phyloP scores from a whole-genome alignment of 768 basidiomycete genomes.

The Cantharellus anzutake region DNA sequence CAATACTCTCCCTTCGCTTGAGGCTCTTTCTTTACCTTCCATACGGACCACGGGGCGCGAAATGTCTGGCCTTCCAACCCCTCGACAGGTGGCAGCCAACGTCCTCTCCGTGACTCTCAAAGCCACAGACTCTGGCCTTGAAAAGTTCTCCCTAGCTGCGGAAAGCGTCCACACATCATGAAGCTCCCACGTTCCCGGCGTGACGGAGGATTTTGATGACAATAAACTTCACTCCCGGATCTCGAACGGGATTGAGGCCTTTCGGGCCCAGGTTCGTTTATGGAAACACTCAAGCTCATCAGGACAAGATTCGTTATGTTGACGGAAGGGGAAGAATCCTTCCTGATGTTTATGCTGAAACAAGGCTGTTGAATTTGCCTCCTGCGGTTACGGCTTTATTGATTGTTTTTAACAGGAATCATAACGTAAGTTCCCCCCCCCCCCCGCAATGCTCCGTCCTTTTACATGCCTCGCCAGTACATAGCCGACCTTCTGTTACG shows the following conservation, averaged over 20 bases:
- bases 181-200: not conserved
- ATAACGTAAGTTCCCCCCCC: conserved; percentile 32
- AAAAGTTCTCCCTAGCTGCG: not conserved
- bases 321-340: conserved; percentile 51
- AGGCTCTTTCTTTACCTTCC: no score
- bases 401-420: conserved; percentile 37
- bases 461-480: conserved; percentile 25
- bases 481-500: conserved; percentile 44
- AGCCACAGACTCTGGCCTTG: not conserved
- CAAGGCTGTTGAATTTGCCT: conserved; percentile 47
- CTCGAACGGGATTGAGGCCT: not conserved
- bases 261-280: conserved; percentile 19
- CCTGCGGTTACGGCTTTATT: conserved; percentile 36
- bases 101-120: not conserved
- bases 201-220: not conserved
- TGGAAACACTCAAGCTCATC: conserved; percentile 34
- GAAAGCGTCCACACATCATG: not conserved
- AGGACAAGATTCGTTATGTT: conserved; percentile 27
- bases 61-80: not conserved
- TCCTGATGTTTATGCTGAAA: conserved; percentile 53
- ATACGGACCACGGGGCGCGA: no score
- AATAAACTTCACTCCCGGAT: not conserved
- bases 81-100: not conserved
- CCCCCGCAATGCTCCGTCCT: not conserved
- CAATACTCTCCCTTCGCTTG: no score